phyloP scores from a whole-genome alignment of 2,329 filamentous ascomycete species.

The Zymoseptoria passerinii region DNA sequence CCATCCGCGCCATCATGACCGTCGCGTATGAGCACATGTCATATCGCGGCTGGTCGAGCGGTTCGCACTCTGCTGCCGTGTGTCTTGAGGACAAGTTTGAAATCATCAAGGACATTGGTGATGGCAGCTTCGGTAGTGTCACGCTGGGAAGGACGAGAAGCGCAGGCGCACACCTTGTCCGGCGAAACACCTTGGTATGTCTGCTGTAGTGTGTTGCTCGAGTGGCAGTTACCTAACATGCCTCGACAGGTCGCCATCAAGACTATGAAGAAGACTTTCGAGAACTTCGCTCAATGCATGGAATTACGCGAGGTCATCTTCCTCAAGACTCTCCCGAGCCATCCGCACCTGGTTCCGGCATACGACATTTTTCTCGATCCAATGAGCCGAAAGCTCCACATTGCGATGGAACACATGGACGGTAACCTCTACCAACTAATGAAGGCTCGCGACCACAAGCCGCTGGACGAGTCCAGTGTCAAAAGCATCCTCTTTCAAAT shows the following conservation, averaged over 20 bases:
- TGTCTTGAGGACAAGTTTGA: constrained; percentile 90
- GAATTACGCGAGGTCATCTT: constrained; percentile 97
- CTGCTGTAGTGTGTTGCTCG: constrained; percentile 2
- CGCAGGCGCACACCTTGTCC: constrained; percentile 79
- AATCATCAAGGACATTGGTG: constrained; percentile 93
- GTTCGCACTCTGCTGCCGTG: constrained; percentile 39
- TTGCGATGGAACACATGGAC: constrained; percentile 99
- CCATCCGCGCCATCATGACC: constrained; percentile 53
- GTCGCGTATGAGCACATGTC: constrained; percentile 61
- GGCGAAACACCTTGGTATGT: constrained; percentile 84
- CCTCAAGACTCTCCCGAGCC: constrained; percentile 74
- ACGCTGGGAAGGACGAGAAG: constrained; percentile 83
- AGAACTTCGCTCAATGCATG: constrained; percentile 80
- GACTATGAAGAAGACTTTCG: constrained; percentile 99
- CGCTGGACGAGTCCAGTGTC: constrained; percentile 78
- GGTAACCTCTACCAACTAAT: constrained; percentile 97
- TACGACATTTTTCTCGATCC: constrained; percentile 98
- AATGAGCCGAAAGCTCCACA: constrained; percentile 91
- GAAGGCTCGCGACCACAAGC: constrained; percentile 96
- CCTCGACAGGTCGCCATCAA: constrained; percentile 80
- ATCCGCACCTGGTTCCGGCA: constrained; percentile 90
- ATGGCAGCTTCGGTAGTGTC: constrained; percentile 97
- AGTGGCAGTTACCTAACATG: neutral
- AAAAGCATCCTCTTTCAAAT: constrained; percentile 99
- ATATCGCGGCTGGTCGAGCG: constrained; percentile 53